Base-by-base conservation (phyloP, 306 rosid genomes). In the Astragalus glycyphyllos region DNA sequence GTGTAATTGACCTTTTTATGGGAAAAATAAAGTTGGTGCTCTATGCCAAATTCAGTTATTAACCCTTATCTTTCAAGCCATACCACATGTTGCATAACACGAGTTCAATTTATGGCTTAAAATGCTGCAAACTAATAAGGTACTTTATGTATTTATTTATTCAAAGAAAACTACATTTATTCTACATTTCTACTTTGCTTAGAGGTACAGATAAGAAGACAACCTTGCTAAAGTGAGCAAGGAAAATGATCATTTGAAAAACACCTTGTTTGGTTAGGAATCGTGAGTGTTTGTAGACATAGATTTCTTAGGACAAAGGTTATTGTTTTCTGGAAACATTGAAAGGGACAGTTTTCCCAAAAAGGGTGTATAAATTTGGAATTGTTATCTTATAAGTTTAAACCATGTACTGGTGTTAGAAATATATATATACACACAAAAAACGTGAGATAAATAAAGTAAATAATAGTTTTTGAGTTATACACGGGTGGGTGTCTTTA, bases 51-150 rank as follows among this genome's bases (percentile, higher is more conserved):
- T 71, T 71, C 49, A 56, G 65, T 57, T 64, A 57, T 40, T 65
- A 29, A 29, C 2, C 65, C 74, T 78, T 78, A 58, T 72, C 51
- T 65, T 65, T 58, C 3, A 78, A 72, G 74, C 37, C 51, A 46
- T 65, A 11, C 34, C 69, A 78, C 54, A 26, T 26, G 69, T 72
- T 78, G 8, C 5, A 16, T 1, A 74, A 54, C 49, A 56, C 51
- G 57, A 26, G 45, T 17, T 32, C 2, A 42, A 17, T 37, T 29
- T 42, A 41, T 70, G 53, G 57, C 40, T 29, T 47, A 72, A 77
- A 77, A 65, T 38, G 35, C 1, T 57, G 26, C 47, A 47, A 29
- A 48, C 12, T 42, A 41, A 41, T 55, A 74, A 72, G 70, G 37
- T 49, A 56, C 44, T 23, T 46, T 59, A 2, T n/a, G n/a, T n/a